Evolutionary conservation across 1,284 basidiomycete species (phyloP).

Genomic region (Tilletia setariae): DNA sequence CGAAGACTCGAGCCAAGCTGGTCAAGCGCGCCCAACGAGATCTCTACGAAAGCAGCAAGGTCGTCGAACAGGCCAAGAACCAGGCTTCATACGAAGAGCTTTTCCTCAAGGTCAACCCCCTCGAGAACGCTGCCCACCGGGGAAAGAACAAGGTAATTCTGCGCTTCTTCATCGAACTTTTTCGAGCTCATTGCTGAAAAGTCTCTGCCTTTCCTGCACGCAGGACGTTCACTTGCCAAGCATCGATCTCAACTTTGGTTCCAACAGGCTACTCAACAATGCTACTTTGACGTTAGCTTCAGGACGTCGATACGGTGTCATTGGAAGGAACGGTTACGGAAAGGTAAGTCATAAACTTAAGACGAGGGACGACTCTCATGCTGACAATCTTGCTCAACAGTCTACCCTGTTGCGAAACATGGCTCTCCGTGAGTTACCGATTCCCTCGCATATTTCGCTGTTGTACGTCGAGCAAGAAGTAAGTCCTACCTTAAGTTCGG

Average conservation of each 20-base stretch:
- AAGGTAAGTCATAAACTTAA: constrained; percentile 62
- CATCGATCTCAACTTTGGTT: constrained; percentile 72
- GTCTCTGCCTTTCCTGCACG: too few relatives aligned
- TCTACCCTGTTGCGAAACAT: constrained; percentile 94
- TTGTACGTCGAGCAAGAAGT: constrained; percentile 94
- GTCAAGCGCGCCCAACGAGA: constrained; percentile 80
- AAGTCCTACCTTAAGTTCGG: not conserved
- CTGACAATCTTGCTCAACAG: constrained; percentile 25
- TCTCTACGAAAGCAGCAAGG: constrained; percentile 91
- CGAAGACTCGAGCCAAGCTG: constrained; percentile 95
- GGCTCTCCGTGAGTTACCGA: constrained; percentile 85
- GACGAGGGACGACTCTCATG: not conserved
- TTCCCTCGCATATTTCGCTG: constrained; percentile 79
- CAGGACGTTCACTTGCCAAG: constrained; percentile 85
- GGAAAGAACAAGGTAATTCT: constrained; percentile 58
- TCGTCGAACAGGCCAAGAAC: constrained; percentile 86
- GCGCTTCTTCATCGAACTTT: not conserved
- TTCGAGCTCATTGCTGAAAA: not conserved
- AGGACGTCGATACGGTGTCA: constrained; percentile 58
- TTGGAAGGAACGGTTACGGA: constrained; percentile 77
- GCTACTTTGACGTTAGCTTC: constrained; percentile 38
- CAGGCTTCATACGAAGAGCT: constrained; percentile 95
- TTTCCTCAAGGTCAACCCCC: constrained; percentile 98
- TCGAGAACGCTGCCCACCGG: constrained; percentile 78
- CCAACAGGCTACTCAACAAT: constrained; percentile 83